Evolutionary conservation across 2,329 filamentous ascomycete species (phyloP), one percentile per base, ranked within the genome.

Genomic region (Mariannaea sp.): DNA sequence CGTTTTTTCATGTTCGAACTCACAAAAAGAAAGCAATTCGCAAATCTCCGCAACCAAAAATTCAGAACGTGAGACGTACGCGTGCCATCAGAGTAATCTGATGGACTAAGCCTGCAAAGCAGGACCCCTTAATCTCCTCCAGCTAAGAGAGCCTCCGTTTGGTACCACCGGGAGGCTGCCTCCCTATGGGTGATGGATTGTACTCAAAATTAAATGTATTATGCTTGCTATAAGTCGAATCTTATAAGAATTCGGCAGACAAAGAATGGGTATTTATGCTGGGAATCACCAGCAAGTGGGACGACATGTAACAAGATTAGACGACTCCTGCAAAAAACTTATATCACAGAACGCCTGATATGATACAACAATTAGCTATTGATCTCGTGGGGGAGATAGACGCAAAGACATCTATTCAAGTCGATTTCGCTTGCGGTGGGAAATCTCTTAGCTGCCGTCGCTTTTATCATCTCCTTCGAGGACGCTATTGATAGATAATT

Each of bases 391-490:
- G 29, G 29, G 29, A 5, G 29, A 12, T 14, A 14, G 29, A 14
- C 12, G 12, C 9, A 13, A 13, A 12, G 29, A 32, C 12, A 12
- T 27, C 29, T n/a, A n/a, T 30, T 5, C 29, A 30, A 10, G 26
- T 6, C 6, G 13, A n/a, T 30, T 12, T 4, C 9, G 7, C 29
- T n/a, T 30, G 29, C 7, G 27, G 7, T 20, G 16, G 13, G 48
- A 46, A 3, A 41, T 17, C 24, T 7, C 10, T 57, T 60, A 71
- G 19, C 49, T 65, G 41, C 72, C 75, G 39, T 83, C 80, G 35
- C 80, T 71, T 61, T 79, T 81, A 56, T 83, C 80, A 42, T 83
- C 79, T 10, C 77, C 75, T 56, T 83, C 80, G 9, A 83, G 72
- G 12, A 83, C 76, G 3, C 80, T 83, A 20, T 6, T 13, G 6